phyloP scores from a whole-genome alignment of 2,329 filamentous ascomycete genomes.

The Epichloe sp. region DNA sequence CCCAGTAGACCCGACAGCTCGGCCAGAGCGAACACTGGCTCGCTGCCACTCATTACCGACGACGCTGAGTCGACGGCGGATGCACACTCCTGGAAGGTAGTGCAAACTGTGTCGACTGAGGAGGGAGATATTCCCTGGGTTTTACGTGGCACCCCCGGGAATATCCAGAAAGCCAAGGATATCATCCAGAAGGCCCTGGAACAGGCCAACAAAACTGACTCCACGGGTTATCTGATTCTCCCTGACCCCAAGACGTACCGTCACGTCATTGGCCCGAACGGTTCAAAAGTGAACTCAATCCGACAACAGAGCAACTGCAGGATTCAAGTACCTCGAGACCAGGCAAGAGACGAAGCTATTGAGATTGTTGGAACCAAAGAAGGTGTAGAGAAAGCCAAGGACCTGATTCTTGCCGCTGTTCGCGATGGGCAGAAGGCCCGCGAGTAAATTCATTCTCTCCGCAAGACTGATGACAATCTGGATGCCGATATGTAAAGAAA shows the following conservation, averaged over 20 bases:
- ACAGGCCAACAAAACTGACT: conserved; percentile 54
- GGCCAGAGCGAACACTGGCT: conserved; percentile 42
- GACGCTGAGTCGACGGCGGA: conserved; percentile 52
- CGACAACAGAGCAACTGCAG: conserved; percentile 85
- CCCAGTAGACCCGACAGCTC: conserved; percentile 54
- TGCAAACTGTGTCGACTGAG: conserved; percentile 48
- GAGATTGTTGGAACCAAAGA: conserved; percentile 72
- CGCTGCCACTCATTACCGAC: conserved; percentile 87
- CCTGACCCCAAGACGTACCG: conserved; percentile 84
- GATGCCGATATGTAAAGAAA: background rate
- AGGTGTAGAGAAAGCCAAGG: conserved; percentile 74
- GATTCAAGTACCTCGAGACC: conserved; percentile 82
- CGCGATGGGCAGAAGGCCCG: conserved; percentile 38
- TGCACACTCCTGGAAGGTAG: conserved; percentile 71
- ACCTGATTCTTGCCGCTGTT: conserved; percentile 78
- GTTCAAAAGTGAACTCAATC: conserved; percentile 85
- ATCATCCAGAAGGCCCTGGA: conserved; percentile 60
- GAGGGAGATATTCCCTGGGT: conserved; percentile 79
- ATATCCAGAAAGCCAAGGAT: conserved; percentile 68
- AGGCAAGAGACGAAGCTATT: conserved; percentile 67
- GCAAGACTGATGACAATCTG: background rate
- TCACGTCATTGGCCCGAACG: conserved; percentile 77
- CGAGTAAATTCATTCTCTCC: conserved; percentile 11
- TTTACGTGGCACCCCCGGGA: conserved; percentile 66
- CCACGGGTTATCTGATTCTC: conserved; percentile 77